Evolutionary conservation across 768 basidiomycete species (phyloP).

Genomic region (Termitomyces titanicus): DNA sequence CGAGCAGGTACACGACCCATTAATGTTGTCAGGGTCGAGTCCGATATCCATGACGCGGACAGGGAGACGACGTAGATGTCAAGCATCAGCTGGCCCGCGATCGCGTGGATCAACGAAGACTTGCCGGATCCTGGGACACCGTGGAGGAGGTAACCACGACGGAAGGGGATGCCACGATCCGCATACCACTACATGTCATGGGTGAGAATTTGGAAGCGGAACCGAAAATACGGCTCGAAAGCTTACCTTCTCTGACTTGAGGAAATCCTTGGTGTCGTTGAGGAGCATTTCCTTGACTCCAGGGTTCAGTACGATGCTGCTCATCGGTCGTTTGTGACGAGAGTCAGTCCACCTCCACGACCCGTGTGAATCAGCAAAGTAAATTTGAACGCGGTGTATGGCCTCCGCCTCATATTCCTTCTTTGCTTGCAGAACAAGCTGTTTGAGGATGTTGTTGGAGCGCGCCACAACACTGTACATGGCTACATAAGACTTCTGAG

Average conservation of each 20-base stretch:
- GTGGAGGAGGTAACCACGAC: conserved; percentile 81
- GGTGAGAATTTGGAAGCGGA: not conserved
- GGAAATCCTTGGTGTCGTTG: conserved; percentile 77
- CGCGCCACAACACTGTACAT: conserved; percentile 71
- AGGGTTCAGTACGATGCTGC: conserved; percentile 80
- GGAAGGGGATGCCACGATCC: conserved; percentile 90
- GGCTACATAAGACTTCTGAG: conserved; percentile 1
- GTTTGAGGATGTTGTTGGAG: conserved; percentile 79
- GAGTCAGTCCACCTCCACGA: conserved; percentile 88
- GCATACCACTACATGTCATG: conserved; percentile 71
- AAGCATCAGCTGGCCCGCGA: conserved; percentile 85
- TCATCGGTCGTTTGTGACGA: conserved; percentile 84
- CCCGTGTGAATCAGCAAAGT: conserved; percentile 85
- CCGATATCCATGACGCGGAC: conserved; percentile 84
- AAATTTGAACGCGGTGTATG: conserved; percentile 83
- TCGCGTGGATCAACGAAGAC: conserved; percentile 80
- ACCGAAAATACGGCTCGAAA: not conserved
- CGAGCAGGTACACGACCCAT: conserved; percentile 86
- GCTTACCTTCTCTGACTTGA: conserved; percentile 74
- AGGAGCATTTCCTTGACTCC: conserved; percentile 90
- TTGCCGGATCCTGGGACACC: conserved; percentile 87
- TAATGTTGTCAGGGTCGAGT: conserved; percentile 78
- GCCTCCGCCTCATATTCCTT: conserved; percentile 85
- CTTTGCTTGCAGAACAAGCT: conserved; percentile 88
- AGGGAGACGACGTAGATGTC: conserved; percentile 91